Evolutionary conservation across 352 stramenopile species (phyloP), one percentile per base, ranked within the genome.

Genomic region (Phytophthora agathidicida): DNA sequence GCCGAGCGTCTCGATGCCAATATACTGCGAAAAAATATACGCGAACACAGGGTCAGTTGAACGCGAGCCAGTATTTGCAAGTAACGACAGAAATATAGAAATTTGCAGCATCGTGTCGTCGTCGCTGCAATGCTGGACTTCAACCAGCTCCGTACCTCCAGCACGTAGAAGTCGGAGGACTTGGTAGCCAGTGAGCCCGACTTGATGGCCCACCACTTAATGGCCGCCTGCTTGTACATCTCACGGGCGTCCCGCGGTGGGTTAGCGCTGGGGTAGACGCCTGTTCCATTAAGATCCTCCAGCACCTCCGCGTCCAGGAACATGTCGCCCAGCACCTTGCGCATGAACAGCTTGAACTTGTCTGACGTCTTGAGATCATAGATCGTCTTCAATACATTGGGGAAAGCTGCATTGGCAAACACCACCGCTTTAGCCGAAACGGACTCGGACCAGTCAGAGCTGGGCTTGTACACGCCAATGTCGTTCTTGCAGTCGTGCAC

Each of bases 161-260:
- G 65, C 9, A 93, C 80, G 65, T 94, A 93, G 57, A 93, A 93
- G 44, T 96, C 86, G 7, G 80, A 88, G 33, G 86, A 90, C 43
- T 96, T 96, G 68, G 63, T 89, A 30, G 73, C 83, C 11, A 93
- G 66, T 8, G 80, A 73, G 26, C 86, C 83, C 1, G 86, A 96
- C 61, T 93, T 93, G 60, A 93, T 84, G 17, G 86, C 84, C 83
- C 84, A 96, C 86, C 86, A 96, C 71, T 96, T 96, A 66, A 96
- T 93, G 24, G 84, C 68, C 3, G 84, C 83, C 45, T 93, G 86
- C 71, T 96, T 96, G 78, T 93, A 93, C 60, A 89, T 73, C 42
- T 92, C 82, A 10, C 80, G 77, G 2, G 71, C 68, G n/a, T 93
- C 81, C 19, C 73, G 73, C 11, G 79, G 73, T 9, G 80, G 82